Conservation (phyloP, 1,284 basidiomycete genomes). For the Moniliella sp. region DNA sequence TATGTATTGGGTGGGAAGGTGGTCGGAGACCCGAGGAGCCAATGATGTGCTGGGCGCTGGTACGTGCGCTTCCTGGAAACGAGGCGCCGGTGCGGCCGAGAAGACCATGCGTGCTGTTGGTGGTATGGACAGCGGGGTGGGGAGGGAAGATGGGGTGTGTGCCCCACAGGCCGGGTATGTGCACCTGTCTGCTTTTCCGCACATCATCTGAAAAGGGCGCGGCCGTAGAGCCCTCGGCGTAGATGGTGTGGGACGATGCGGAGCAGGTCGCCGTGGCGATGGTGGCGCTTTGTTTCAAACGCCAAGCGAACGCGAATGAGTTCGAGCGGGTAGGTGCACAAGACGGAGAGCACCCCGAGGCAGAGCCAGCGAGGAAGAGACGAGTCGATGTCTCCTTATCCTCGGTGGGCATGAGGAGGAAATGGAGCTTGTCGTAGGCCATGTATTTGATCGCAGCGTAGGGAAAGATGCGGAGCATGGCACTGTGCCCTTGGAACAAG, state of each 20-base stretch:
- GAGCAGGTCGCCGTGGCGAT: constrained; percentile 15
- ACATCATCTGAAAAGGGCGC: constrained; percentile 25
- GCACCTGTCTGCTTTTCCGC: too few species aligned
- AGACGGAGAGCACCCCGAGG: constrained; percentile 69
- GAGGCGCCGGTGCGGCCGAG: too few species aligned
- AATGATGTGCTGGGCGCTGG: too few species aligned
- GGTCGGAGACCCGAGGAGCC: too few species aligned
- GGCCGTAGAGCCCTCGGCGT: constrained; percentile 23
- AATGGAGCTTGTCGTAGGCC: constrained; percentile 72
- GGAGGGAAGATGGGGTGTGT: too few species aligned
- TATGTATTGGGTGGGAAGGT: too few species aligned
- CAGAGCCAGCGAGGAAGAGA: constrained; percentile 69
- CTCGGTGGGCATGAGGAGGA: constrained; percentile 59
- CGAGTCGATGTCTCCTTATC: constrained; percentile 55
- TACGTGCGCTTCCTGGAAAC: too few species aligned
- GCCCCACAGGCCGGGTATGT: too few species aligned
- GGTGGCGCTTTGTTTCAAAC: constrained; percentile 48
- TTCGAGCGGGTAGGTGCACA: constrained; percentile 82
- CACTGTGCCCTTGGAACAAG: constrained; percentile 81
- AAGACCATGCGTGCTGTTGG: too few species aligned
- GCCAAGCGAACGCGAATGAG: constrained; percentile 81
- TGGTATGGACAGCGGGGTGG: too few species aligned
- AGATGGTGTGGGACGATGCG: constrained; percentile 23
- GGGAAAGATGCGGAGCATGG: constrained; percentile 54
- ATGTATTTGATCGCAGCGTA: constrained; percentile 96